Percentiles rank a stretch among this genome's conserved stretches.
These are phyloP conservation scores for Arabidopsis thaliana DNA, from an alignment of 345 rosid species.

Conservation along the genomic window TAIR10.1 NC_003075.7:15758001-15758500, in stretches of 20 bases:
- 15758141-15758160: slow-evolving; percentile 58
- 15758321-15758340: neutral
- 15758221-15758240: slow-evolving; percentile 86
- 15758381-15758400: slow-evolving; percentile 11
- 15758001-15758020: slow-evolving; percentile 66
- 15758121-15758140: slow-evolving; percentile 36
- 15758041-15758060: slow-evolving; percentile 44
- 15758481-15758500: slow-evolving; percentile 38
- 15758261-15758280: slow-evolving; percentile 86
- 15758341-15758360: slow-evolving; percentile 4
- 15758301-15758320: slow-evolving; percentile 52
- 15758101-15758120: neutral
- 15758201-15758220: slow-evolving; percentile 92
- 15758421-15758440: slow-evolving; percentile 92
- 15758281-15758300: slow-evolving; percentile 88
- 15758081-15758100: neutral
- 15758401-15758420: slow-evolving; percentile 60
- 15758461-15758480: slow-evolving; percentile 75
- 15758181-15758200: slow-evolving; percentile 81
- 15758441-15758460: slow-evolving; percentile 90
- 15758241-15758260: slow-evolving; percentile 76
- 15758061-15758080: slow-evolving; percentile 20
- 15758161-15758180: slow-evolving; percentile 59
- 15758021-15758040: slow-evolving; percentile 56
- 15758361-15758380: neutral